Evolutionary conservation across 208 protist genomes (phyloP).

Genomic region (Leishmania martiniquensis): DNA sequence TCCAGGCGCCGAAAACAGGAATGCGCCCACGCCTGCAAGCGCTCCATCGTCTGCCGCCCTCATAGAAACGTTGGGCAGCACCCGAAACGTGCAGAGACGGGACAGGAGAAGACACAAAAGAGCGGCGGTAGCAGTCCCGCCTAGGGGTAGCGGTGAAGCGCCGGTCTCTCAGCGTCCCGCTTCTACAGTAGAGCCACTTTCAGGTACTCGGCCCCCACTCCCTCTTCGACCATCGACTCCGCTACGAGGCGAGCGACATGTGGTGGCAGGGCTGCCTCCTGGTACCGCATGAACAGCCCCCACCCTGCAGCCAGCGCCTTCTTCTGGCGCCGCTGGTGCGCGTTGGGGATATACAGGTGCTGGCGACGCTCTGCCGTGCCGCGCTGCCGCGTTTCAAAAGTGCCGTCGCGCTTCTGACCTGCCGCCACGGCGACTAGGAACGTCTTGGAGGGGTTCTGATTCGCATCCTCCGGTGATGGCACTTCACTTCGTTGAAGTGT

Average conservation of each 20-base stretch:
- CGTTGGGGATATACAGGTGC: conserved; percentile 53
- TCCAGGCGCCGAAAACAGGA: neutral
- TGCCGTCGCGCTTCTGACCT: conserved; percentile 14
- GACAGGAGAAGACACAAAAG: neutral
- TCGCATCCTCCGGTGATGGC: neutral
- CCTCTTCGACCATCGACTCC: conserved; percentile 46
- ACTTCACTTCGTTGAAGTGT: neutral
- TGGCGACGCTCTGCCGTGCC: conserved; percentile 25
- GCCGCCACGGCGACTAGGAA: conserved; percentile 17
- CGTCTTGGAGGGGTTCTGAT: no score
- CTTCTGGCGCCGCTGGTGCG: conserved; percentile 41
- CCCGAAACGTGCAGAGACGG: neutral
- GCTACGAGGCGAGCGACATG: conserved; percentile 42
- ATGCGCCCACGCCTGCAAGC: neutral
- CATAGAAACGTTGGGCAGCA: neutral
- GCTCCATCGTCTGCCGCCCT: neutral
- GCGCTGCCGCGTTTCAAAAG: conserved; percentile 44
- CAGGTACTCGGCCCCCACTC: conserved; percentile 66
- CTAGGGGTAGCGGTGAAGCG: neutral
- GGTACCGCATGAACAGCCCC: conserved; percentile 33
- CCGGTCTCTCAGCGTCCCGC: neutral
- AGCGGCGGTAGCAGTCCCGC: neutral
- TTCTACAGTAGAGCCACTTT: conserved; percentile 46
- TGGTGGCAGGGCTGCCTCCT: conserved; percentile 29
- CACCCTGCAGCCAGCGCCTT: conserved; percentile 34